Percentiles rank a stretch among this genome's conserved stretches.
Evolutionary conservation across 345 rosid genomes (phyloP).

Genomic region (Toxicodendron radicans): DNA sequence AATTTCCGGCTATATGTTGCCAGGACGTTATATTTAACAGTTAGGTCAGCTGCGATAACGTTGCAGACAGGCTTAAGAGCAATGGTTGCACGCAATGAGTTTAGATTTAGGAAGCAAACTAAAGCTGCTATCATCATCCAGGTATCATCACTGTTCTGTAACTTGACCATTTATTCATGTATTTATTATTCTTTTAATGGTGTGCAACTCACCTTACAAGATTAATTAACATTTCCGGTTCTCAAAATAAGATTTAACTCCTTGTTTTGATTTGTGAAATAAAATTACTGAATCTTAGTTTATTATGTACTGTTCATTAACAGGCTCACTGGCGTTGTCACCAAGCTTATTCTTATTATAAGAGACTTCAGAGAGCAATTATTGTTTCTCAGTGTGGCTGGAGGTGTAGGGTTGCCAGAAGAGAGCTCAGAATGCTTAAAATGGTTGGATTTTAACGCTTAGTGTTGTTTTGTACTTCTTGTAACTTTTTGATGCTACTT

Average conservation of each 20-base stretch:
- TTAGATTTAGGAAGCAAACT: constrained; percentile 73
- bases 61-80: constrained; percentile 88
- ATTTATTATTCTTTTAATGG: constrained; percentile 5
- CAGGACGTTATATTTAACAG: constrained; percentile 49
- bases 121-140: constrained; percentile 75
- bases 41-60: constrained; percentile 54
- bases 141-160: constrained; percentile 37
- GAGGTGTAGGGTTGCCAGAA: constrained; percentile 94
- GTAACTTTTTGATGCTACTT: background rate
- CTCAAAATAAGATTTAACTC: constrained; percentile 5
- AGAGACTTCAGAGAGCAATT: constrained; percentile 82
- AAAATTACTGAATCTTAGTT: constrained; percentile 8
- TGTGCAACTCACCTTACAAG: constrained; percentile 10
- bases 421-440: constrained; percentile 86
- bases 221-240: background rate
- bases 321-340: constrained; percentile 76
- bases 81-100: constrained; percentile 86
- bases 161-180: background rate
- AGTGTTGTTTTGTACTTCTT: background rate
- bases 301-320: constrained; percentile 24
- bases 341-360: constrained; percentile 65
- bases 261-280: constrained; percentile 7
- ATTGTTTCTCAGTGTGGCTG: constrained; percentile 89
- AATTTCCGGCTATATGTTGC: constrained; percentile 58
- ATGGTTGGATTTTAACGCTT: constrained; percentile 54